phyloP scores from a whole-genome alignment of 441 rosid species.

The Omphalea diandra region DNA sequence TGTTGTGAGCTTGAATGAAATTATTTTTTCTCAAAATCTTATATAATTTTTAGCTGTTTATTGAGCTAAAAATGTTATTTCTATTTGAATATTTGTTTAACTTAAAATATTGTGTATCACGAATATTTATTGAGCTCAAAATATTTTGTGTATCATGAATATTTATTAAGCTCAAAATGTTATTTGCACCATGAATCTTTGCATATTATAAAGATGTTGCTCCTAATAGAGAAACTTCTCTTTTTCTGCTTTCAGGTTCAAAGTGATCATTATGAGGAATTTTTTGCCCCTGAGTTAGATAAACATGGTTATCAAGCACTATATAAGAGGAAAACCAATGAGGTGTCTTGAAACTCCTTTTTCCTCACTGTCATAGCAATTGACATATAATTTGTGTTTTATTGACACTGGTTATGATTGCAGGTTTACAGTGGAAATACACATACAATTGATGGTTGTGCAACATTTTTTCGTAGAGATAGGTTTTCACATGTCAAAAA shows the following conservation, averaged over 20 bases:
- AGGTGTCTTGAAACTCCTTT: constrained; percentile 49
- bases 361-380: constrained; percentile 1
- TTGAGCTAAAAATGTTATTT: background rate
- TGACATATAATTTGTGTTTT: background rate
- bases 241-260: constrained; percentile 65
- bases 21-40: background rate
- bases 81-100: too few species aligned
- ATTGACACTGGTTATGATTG: constrained; percentile 21
- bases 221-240: background rate
- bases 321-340: constrained; percentile 89
- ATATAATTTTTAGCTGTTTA: background rate
- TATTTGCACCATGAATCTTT: background rate
- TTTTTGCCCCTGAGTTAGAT: constrained; percentile 92
- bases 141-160: too few species aligned
- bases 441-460: constrained; percentile 84
- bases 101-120: too few species aligned
- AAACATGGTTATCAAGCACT: constrained; percentile 98
- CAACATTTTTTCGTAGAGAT: constrained; percentile 98
- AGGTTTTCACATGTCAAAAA: constrained; percentile 96
- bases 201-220: background rate
- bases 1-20: background rate
- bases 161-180: too few species aligned
- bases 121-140: too few species aligned
- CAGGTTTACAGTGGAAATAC: constrained; percentile 84
- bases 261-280: constrained; percentile 90